These are phyloP conservation scores for Teratosphaeria epicoccoides DNA, from an alignment of 2,329 filamentous ascomycete genomes.

Conservation along the genomic window DNA sequence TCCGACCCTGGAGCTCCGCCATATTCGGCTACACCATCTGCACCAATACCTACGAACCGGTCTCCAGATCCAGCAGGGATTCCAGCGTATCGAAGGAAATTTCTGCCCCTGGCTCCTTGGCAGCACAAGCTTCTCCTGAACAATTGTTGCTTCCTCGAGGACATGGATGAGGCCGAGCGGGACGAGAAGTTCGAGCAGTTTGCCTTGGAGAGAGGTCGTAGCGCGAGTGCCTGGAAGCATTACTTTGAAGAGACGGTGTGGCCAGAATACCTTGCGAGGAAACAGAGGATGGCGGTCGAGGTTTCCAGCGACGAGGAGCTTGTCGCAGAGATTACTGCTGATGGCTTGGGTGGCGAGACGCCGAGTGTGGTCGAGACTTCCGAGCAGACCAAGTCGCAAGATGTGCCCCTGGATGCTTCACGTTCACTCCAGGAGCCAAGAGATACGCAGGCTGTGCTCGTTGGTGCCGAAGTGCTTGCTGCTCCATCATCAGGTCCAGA, in stretches of 20 bases:
- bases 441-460: not conserved
- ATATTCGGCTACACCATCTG: not conserved
- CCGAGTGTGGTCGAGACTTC: not conserved
- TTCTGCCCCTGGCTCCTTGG: not conserved
- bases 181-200: constrained; percentile 7
- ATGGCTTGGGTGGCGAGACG: not conserved
- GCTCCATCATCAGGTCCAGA: not conserved
- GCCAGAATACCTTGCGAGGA: constrained; percentile 10
- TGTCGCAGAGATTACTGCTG: not conserved
- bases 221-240: constrained; percentile 9
- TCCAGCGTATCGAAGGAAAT: not conserved
- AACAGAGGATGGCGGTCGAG: not conserved
- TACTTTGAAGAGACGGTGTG: constrained; percentile 16
- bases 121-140: not conserved
- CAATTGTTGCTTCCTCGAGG: constrained; percentile 10
- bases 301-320: not conserved
- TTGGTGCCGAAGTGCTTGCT: not conserved
- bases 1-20: not conserved
- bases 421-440: not conserved
- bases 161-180: constrained; percentile 3
- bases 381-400: not conserved
- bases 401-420: not conserved
- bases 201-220: constrained; percentile 4
- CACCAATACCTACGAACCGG: not conserved
- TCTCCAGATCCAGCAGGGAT: not conserved